These are phyloP conservation scores for Sarcodon sp. DNA, from an alignment of 768 basidiomycete genomes.

Conservation along the genomic window DNA sequence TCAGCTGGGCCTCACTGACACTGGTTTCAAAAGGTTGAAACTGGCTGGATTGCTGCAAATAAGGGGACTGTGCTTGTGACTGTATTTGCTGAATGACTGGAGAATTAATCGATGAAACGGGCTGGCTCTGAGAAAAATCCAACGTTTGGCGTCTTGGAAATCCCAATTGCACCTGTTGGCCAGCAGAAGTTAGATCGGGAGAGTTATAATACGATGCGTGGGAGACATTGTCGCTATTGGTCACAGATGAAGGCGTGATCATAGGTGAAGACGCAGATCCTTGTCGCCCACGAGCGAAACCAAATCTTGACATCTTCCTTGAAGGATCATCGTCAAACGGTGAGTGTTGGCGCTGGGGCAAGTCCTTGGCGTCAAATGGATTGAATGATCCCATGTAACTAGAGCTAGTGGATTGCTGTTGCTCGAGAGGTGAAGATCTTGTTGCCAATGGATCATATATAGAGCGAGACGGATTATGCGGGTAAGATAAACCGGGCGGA, in stretches of 20 bases:
- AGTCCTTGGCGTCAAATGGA: slow-evolving; percentile 51
- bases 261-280: slow-evolving; percentile 52
- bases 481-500: slow-evolving; percentile 42
- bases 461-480: slow-evolving; percentile 33
- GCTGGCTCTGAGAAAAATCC: slow-evolving; percentile 25
- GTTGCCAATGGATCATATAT: slow-evolving; percentile 41
- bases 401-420: slow-evolving; percentile 29
- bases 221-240: slow-evolving; percentile 29
- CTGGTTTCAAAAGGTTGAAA: slow-evolving; percentile 48
- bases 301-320: slow-evolving; percentile 68
- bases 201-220: slow-evolving; percentile 33
- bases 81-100: slow-evolving; percentile 30
- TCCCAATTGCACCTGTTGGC: slow-evolving; percentile 29
- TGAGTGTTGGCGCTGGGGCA: slow-evolving; percentile 16
- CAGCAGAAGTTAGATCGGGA: slow-evolving; percentile 19
- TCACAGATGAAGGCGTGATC: slow-evolving; percentile 42
- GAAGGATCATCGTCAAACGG: slow-evolving; percentile 44
- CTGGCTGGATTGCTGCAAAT: slow-evolving; percentile 19
- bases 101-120: slow-evolving; percentile 25
- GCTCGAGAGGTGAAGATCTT: slow-evolving; percentile 28
- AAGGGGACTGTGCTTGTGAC: slow-evolving; percentile 24
- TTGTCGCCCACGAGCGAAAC: slow-evolving; percentile 64
- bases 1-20: slow-evolving; percentile 64
- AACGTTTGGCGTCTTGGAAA: slow-evolving; percentile 22
- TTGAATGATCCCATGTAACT: slow-evolving; percentile 70